Percentiles rank a stretch among this genome's conserved stretches.
Evolutionary conservation across 2,329 filamentous ascomycete genomes (phyloP).

Genomic region (Ophiosphaerella korrae): DNA sequence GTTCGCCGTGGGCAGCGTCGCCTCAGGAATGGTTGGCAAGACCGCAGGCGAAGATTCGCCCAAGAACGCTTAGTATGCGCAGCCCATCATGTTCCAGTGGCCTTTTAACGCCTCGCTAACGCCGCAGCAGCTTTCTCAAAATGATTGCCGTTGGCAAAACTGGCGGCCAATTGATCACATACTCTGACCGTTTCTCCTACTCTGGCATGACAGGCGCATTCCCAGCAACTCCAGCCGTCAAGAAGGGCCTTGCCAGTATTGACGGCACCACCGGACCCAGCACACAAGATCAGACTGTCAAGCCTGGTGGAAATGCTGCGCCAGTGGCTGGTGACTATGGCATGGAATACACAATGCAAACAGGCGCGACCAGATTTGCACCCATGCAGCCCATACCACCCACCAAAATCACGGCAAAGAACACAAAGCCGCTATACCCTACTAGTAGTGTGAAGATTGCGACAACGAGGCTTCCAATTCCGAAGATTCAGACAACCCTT

Average conservation of each 20-base stretch:
- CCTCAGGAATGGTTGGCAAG: conserved; percentile 32
- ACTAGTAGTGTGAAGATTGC: conserved; percentile 62
- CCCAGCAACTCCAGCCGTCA: conserved; percentile 43
- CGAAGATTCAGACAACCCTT: conserved; percentile 56
- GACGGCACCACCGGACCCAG: conserved; percentile 36
- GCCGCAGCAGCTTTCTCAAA: conserved; percentile 34
- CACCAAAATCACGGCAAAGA: conserved; percentile 63
- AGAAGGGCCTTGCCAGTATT: conserved; percentile 44
- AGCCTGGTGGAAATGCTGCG: conserved; percentile 21
- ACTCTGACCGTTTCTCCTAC: conserved; percentile 68
- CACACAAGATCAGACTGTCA: conserved; percentile 26
- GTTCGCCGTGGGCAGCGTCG: conserved; percentile 52
- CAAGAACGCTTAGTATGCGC: conserved; percentile 62
- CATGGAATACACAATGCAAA: conserved; percentile 62
- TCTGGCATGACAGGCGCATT: conserved; percentile 68
- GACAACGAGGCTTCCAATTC: conserved; percentile 54
- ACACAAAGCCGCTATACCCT: conserved; percentile 57
- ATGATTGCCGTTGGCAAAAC: conserved; percentile 61
- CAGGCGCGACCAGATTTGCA: conserved; percentile 63
- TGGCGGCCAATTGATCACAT: conserved; percentile 63
- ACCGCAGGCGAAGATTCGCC: conserved; percentile 38
- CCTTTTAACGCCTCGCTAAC: conserved; percentile 9
- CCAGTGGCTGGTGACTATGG: conserved; percentile 41
- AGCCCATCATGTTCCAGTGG: background rate
- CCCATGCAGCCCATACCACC: conserved; percentile 65